Evolutionary conservation across 2,329 filamentous ascomycete species (phyloP), one percentile per base, ranked within the genome.

Genomic region (Orbilia javanica): DNA sequence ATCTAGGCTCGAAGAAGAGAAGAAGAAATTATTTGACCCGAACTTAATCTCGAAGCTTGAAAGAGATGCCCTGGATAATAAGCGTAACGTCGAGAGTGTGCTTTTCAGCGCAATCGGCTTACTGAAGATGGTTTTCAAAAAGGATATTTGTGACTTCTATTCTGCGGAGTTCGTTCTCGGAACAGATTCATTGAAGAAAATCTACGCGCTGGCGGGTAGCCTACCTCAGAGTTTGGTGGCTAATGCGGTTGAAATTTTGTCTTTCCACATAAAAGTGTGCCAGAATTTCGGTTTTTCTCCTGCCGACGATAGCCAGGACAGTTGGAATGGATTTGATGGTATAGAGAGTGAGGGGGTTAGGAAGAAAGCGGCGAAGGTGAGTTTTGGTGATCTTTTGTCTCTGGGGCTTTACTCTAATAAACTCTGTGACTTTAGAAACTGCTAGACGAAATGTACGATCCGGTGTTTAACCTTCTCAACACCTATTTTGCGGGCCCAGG

Each of bases 301-400:
- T 67, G 73, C 13, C 81, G 89, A 90, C 65, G 89, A 91, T 66
- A 90, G 89, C 79, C 89, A 91, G 81, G 89, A 50, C 48, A 90
- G 55, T 75, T 88, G 87, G 84, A 84, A 86, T 22, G 88, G 85
- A 20, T 84, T 90, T 62, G 86, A 88, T 34, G 46, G 25, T 39
- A 53, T 67, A 8, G 74, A 78, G 36, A 78, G 67, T 31, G 74
- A 78, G 31, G 74, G 71, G 36, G 53, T 64, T 39, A 50, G 62
- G 55, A 81, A 79, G 31, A 65, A 74, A 42, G 81, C 81, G 5
- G 81, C 72, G 27, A 72, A 81, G 75, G 80, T 81, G 66, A 48
- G 77, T 42, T 10, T 29, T 20, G 15, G 22, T 15, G 10, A 20
- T 13, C 74, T 63, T 11, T 34, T 18, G n/a, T 18, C 11, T n/a